Base-by-base conservation (phyloP, 1,284 basidiomycete genomes). In the Porogramme epimiltina region DNA sequence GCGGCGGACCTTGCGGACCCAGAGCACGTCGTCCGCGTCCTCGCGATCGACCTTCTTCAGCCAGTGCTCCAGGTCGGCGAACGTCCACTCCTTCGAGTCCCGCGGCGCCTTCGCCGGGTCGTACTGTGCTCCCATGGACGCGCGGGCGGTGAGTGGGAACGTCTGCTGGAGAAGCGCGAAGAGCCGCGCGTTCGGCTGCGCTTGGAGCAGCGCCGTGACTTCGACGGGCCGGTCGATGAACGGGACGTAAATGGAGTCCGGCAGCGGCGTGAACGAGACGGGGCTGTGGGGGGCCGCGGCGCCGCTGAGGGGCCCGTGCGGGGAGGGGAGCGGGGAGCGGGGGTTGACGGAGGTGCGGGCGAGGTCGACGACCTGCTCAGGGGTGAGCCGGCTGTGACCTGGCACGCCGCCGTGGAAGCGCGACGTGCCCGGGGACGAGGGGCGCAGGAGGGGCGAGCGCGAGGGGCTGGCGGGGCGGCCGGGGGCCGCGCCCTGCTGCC, bases 171-270 rank as follows among this genome's bases (percentile, higher is more conserved):
- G 77, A 22, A 91, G 76, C 5, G 82, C 75, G 56, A 91, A 84
- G 4, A 91, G 72, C 57, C 84, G 87, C 41, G 78, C 74, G 38
- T 87, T 83, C 0, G 85, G 87, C 0, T 79, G 78, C 1, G 72
- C 73, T 4, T 80, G 74, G 43, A 91, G 79, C 36, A 92, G 76
- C 3, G 76, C 66, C 6, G 77, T 53, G 3, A 91, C 86, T 63
- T 92, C 89, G 0, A 71, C 67, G 0, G 87, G 78, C 19, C 89
- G 81, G 59, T 91, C 83, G 54, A 91, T 74, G 70, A 91, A 92
- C 2, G 89, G 89, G 18, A 91, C 79, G 60, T 79, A 85, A 42
- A 90, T 78, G 47, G 85, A 80, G 26, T 80, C 78, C 2, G 87
- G 84, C 1, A 92, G 75, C 1, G 82, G 80, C 1, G 84, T 89